Evolutionary conservation across 1,284 basidiomycete genomes (phyloP), one percentile per base, ranked within the genome.

Genomic region (Mycena citricolor): DNA sequence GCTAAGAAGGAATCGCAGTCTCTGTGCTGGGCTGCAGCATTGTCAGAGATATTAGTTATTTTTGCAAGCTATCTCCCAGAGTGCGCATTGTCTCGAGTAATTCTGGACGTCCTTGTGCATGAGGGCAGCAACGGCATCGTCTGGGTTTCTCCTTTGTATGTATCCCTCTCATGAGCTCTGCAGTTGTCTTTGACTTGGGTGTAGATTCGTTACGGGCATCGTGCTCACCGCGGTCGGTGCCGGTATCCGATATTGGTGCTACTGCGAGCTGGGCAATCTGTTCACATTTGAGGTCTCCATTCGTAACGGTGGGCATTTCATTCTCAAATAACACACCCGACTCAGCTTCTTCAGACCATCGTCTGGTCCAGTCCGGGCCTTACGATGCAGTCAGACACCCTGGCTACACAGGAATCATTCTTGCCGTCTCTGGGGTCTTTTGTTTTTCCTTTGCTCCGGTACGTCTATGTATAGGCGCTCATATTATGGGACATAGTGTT

Each of bases 211-310:
- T 23, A 16, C 65, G 12, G 68, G 64, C 16, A 62, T 61, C 22
- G 35, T 54, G 32, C 47, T 69, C 32, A 58, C 60, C 7, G 54
- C 52, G 16, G 23, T 40, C 10, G 50, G 50, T 0, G 50, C 46
- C 11, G 33, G 19, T 8, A 35, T 52, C 20, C 33, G 50, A 48
- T 44, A 40, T n/a, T 42, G 46, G 43, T 72, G 69, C 48, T 73
- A 69, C 52, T 57, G 59, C 25, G 66, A 62, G 37, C 61, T 73
- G 4, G 70, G 69, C 2, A 53, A 40, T 2, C 44, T 69, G 21
- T 73, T 73, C 51, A 73, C 70, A 0, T 73, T 71, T 37, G 68
- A 70, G 51, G 59, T 72, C 61, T 62, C 60, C 52, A 68, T 73
- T 21, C 63, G 63, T 28, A 54, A 57, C n/a, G 61, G n/a, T n/a